Evolutionary conservation across 2,329 filamentous ascomycete genomes (phyloP).

Genomic region (Blastomyces percursus): DNA sequence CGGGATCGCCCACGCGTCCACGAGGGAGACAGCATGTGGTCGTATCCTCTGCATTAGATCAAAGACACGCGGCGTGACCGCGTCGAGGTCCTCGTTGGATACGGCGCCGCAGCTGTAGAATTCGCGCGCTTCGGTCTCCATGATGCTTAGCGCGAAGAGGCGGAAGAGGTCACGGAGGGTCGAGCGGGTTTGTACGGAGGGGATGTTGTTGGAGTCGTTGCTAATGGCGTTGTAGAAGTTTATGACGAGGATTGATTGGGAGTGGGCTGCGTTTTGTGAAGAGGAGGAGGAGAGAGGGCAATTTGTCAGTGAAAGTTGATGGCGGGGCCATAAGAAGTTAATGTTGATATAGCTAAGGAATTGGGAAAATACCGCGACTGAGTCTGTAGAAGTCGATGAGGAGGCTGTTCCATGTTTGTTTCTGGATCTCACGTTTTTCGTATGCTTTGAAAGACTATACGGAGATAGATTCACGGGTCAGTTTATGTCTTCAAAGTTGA

Average conservation of each 20-base stretch:
- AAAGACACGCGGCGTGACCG: constrained; percentile 33
- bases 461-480: neutral
- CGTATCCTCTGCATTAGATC: constrained; percentile 39
- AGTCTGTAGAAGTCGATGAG: constrained; percentile 20
- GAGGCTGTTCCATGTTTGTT: constrained; percentile 37
- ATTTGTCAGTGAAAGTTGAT: neutral
- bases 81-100: constrained; percentile 31
- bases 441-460: constrained; percentile 26
- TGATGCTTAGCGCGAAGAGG: constrained; percentile 38
- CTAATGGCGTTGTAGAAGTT: constrained; percentile 35
- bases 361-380: constrained; percentile 12
- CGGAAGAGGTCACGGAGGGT: constrained; percentile 37
- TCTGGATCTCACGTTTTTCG: constrained; percentile 32
- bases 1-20: constrained; percentile 44
- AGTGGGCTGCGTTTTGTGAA: constrained; percentile 26
- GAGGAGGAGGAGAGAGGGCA: neutral
- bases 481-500: neutral
- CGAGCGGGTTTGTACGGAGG: constrained; percentile 16
- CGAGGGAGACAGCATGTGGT: constrained; percentile 42
- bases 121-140: constrained; percentile 34
- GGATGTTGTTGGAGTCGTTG: constrained; percentile 10
- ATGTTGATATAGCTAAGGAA: neutral
- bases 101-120: constrained; percentile 38
- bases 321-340: neutral
- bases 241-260: constrained; percentile 38